Evolutionary conservation across 768 basidiomycete genomes (phyloP).

Genomic region (Panaeolus cyanescens): DNA sequence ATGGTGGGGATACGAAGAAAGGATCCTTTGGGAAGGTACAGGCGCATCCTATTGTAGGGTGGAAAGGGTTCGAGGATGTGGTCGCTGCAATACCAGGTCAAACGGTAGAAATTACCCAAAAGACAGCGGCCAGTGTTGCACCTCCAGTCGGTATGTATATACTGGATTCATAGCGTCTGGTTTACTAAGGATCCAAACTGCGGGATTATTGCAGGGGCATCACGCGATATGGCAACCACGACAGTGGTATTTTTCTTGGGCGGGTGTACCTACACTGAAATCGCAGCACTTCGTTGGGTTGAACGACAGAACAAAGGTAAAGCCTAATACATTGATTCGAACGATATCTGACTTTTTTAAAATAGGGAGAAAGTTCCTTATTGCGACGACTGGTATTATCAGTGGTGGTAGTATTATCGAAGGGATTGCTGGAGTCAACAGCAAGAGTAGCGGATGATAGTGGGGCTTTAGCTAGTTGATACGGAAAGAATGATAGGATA

Average conservation of each 20-base stretch:
- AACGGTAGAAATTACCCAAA: constrained; percentile 77
- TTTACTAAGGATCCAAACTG: neutral
- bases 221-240: constrained; percentile 67
- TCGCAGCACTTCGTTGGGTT: constrained; percentile 93
- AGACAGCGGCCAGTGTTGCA: constrained; percentile 13
- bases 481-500: constrained; percentile 12
- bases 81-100: constrained; percentile 81
- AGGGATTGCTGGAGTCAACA: constrained; percentile 49
- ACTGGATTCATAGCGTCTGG: neutral
- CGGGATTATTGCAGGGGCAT: constrained; percentile 16
- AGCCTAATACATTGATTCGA: too few species aligned
- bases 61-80: constrained; percentile 97
- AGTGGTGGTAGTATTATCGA: constrained; percentile 77
- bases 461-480: neutral
- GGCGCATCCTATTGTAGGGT: constrained; percentile 92
- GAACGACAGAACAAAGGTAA: constrained; percentile 80
- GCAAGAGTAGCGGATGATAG: neutral
- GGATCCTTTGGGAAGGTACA: constrained; percentile 55
- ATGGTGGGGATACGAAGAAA: constrained; percentile 38
- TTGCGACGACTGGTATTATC: constrained; percentile 90
- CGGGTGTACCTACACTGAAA: constrained; percentile 97
- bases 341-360: constrained; percentile 17
- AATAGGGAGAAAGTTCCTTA: constrained; percentile 82
- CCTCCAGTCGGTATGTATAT: constrained; percentile 11
- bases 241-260: constrained; percentile 97